Evolutionary conservation across 2,329 filamentous ascomycete species (phyloP).

Genomic region (Hymenoscyphus salicellus): DNA sequence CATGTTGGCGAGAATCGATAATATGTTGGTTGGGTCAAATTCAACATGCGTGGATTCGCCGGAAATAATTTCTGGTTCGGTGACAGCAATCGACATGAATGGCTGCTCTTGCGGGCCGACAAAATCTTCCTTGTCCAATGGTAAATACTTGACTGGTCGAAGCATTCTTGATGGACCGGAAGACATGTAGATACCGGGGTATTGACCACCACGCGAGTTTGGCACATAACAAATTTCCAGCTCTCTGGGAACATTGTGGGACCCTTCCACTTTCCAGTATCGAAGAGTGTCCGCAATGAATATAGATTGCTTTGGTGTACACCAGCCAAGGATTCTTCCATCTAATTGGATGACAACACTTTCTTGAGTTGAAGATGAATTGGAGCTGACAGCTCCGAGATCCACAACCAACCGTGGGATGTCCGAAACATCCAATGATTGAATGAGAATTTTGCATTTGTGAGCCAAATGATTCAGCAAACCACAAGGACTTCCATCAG

Average conservation of each 20-base stretch:
- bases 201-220: constrained; percentile 84
- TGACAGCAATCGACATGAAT: constrained; percentile 95
- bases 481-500: constrained; percentile 92
- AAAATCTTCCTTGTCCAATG: constrained; percentile 79
- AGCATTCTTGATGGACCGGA: constrained; percentile 84
- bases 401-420: constrained; percentile 72
- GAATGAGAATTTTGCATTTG: constrained; percentile 86
- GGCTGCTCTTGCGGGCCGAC: constrained; percentile 94
- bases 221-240: constrained; percentile 93
- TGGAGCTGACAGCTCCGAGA: constrained; percentile 73
- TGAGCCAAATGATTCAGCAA: constrained; percentile 92
- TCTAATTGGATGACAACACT: constrained; percentile 89
- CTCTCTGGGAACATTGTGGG: constrained; percentile 73
- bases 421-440: constrained; percentile 67
- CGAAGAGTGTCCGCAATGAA: constrained; percentile 82
- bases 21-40: constrained; percentile 89
- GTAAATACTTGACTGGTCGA: constrained; percentile 86
- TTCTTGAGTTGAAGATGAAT: constrained; percentile 75
- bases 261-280: constrained; percentile 92
- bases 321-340: constrained; percentile 86
- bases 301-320: constrained; percentile 76
- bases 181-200: constrained; percentile 92
- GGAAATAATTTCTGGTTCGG: constrained; percentile 82
- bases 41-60: constrained; percentile 92
- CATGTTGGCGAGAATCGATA: constrained; percentile 97